These are phyloP conservation scores for Geotrichum armillariae DNA, from an alignment of 1,139 yeast species.

Conservation along the genomic window DNA sequence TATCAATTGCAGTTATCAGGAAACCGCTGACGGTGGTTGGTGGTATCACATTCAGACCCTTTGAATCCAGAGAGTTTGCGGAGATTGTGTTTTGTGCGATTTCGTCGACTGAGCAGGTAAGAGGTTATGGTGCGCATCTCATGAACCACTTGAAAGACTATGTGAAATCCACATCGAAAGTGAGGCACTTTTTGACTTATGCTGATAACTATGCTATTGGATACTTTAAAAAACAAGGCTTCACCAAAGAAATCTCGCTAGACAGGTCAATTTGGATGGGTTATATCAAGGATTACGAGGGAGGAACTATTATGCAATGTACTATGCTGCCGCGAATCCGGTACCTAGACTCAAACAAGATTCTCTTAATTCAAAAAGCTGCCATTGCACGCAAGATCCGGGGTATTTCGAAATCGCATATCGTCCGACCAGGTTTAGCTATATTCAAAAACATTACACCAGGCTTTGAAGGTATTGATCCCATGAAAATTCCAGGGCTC, in stretches of 20 bases:
- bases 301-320: conserved; percentile 98
- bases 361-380: conserved; percentile 82
- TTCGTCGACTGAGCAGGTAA: conserved; percentile 93
- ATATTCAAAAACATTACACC: conserved; percentile 51
- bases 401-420: conserved; percentile 73
- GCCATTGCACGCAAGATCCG: conserved; percentile 85
- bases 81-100: conserved; percentile 99
- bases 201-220: conserved; percentile 99
- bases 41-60: conserved; percentile 95
- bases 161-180: conserved; percentile 73
- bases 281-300: conserved; percentile 96
- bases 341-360: conserved; percentile 85
- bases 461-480: conserved; percentile 51
- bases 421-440: conserved; percentile 78
- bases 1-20: conserved; percentile 93
- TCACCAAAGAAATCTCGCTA: conserved; percentile 88
- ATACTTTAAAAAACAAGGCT: conserved; percentile 96
- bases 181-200: conserved; percentile 86
- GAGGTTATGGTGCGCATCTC: conserved; percentile 97
- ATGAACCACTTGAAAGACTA: conserved; percentile 98
- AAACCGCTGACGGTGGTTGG: conserved; percentile 96
- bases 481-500: conserved; percentile 81
- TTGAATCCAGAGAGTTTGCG: conserved; percentile 86
- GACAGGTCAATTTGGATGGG: conserved; percentile 96
- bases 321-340: conserved; percentile 86